These are phyloP conservation scores for Fomitopsis schrenkii DNA, from an alignment of 1,284 basidiomycete species.

Conservation along the genomic window DNA sequence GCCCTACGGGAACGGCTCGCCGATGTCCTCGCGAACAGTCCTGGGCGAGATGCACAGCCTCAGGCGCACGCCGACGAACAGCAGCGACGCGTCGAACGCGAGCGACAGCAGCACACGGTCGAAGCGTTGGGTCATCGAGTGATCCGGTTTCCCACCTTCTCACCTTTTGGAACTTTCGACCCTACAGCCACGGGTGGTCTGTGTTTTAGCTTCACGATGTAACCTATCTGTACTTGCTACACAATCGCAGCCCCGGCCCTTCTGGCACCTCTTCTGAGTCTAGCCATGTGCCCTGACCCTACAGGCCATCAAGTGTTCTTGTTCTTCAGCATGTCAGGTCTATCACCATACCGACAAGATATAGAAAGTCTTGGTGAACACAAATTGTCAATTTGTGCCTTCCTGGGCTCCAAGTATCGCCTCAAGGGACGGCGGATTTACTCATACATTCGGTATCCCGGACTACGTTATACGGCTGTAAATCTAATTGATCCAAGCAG, in stretches of 20 bases:
- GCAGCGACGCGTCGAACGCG: slow-evolving; percentile 2
- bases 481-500: not conserved
- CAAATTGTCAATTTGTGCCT: no score
- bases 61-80: not conserved
- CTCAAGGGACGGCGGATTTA: not conserved
- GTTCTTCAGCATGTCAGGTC: no score
- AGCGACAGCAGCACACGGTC: slow-evolving; percentile 11
- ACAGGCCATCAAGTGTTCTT: no score
- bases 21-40: slow-evolving; percentile 4
- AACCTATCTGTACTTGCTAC: slow-evolving; percentile 13
- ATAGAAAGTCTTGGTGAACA: not conserved
- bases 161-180: not conserved
- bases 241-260: slow-evolving; percentile 9
- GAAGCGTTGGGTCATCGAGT: slow-evolving; percentile 59
- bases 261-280: not conserved
- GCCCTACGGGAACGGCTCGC: slow-evolving; percentile 11
- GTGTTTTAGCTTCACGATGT: slow-evolving; percentile 6
- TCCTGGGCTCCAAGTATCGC: not conserved
- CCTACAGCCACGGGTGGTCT: slow-evolving; percentile 15
- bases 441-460: not conserved
- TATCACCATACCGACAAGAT: no score
- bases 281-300: not conserved
- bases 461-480: not conserved
- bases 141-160: slow-evolving; percentile 12
- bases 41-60: not conserved